These are phyloP conservation scores for Ogataea kodamae DNA, from an alignment of 805 yeast species.

Conservation along the genomic window DNA sequence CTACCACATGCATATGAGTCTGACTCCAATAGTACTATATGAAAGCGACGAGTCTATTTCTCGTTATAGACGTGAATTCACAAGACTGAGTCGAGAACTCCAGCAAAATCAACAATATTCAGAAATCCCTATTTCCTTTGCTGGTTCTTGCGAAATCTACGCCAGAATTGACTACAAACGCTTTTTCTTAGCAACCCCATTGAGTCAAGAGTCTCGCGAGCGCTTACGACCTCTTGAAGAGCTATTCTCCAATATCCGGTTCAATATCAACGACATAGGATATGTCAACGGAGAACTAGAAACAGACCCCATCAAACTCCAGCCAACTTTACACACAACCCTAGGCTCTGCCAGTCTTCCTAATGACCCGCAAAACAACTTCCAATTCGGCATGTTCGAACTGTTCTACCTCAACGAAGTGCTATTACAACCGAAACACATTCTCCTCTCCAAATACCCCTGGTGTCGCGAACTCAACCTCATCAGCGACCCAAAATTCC, in stretches of 20 bases:
- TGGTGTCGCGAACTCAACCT: slow-evolving; percentile 11
- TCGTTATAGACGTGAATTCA: slow-evolving; percentile 14
- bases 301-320: slow-evolving; percentile 8
- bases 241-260: slow-evolving; percentile 9
- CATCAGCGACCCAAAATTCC: slow-evolving; percentile 17
- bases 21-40: slow-evolving; percentile 27
- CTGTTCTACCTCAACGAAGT: slow-evolving; percentile 25
- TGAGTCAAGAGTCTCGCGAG: slow-evolving; percentile 4
- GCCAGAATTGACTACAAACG: slow-evolving; percentile 15
- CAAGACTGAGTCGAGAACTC: slow-evolving; percentile 9
- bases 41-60: slow-evolving; percentile 8
- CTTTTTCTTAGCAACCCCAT: slow-evolving; percentile 15
- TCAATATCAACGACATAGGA: slow-evolving; percentile 17
- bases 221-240: slow-evolving; percentile 7
- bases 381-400: slow-evolving; percentile 28
- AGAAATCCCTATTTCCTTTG: slow-evolving; percentile 8
- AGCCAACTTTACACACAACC: slow-evolving; percentile 20
- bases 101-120: slow-evolving; percentile 4
- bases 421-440: slow-evolving; percentile 20
- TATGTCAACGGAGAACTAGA: slow-evolving; percentile 20
- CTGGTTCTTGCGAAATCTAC: slow-evolving; percentile 10
- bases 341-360: slow-evolving; percentile 14
- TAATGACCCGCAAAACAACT: not conserved
- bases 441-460: slow-evolving; percentile 21
- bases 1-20: slow-evolving; percentile 20